These are phyloP conservation scores for Skeletonema menzelii DNA, from an alignment of 108 stramenopile species.

Conservation along the genomic window DNA sequence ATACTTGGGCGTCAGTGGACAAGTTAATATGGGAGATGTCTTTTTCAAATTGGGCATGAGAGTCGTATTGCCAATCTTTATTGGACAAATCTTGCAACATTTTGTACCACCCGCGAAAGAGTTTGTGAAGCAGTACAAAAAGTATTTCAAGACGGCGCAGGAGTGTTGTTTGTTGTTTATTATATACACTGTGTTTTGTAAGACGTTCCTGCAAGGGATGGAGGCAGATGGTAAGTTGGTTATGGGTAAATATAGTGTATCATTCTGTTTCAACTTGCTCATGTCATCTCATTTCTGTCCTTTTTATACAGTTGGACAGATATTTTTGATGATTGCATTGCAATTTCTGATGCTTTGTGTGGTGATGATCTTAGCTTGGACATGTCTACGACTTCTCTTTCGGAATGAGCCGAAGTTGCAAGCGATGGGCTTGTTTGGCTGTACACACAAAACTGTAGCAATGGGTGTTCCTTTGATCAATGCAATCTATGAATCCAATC, in stretches of 20 bases:
- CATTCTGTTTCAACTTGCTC: neutral
- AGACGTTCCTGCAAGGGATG: conserved; percentile 44
- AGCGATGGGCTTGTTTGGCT: conserved; percentile 71
- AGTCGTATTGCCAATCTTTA: conserved; percentile 55
- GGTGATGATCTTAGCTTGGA: conserved; percentile 60
- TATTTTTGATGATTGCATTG: conserved; percentile 55
- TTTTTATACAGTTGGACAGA: conserved; percentile 10
- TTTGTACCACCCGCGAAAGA: conserved; percentile 31
- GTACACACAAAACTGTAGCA: conserved; percentile 73
- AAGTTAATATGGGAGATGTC: conserved; percentile 46
- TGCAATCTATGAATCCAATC: conserved; percentile 59
- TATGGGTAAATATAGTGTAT: neutral
- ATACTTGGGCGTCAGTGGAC: conserved; percentile 49
- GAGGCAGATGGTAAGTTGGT: conserved; percentile 8
- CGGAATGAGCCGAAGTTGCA: conserved; percentile 44
- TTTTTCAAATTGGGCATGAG: conserved; percentile 57
- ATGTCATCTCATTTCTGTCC: neutral
- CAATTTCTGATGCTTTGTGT: conserved; percentile 39
- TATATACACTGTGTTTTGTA: conserved; percentile 71
- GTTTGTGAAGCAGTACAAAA: conserved; percentile 52
- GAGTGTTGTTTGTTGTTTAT: conserved; percentile 61
- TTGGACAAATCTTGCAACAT: conserved; percentile 62
- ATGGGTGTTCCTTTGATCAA: conserved; percentile 77
- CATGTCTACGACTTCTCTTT: conserved; percentile 41
- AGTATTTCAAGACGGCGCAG: conserved; percentile 53